These are phyloP conservation scores for Mycena polygramma DNA, from an alignment of 768 basidiomycete genomes.

Conservation along the genomic window DNA sequence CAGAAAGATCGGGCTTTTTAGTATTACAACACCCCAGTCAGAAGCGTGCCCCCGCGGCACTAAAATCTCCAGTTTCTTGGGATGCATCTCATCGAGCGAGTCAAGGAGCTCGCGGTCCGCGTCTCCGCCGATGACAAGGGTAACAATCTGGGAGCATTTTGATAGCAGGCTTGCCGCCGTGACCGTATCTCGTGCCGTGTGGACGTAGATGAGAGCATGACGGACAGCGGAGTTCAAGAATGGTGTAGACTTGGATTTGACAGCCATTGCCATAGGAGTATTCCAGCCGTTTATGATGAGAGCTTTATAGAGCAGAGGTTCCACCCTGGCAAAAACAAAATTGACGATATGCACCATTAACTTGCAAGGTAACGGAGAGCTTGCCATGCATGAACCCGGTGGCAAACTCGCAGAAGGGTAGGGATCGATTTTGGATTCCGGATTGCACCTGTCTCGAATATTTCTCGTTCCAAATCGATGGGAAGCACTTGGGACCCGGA, in stretches of 20 bases:
- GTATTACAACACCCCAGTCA: not conserved
- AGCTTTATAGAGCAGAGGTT: not conserved
- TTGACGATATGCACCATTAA: not conserved
- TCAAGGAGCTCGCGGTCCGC: too few relatives aligned
- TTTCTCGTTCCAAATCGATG: constrained; percentile 1
- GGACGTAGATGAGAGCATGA: not conserved
- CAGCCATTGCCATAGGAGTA: not conserved
- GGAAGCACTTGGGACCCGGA: not conserved
- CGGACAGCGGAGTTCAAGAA: constrained; percentile 2
- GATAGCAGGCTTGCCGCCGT: not conserved
- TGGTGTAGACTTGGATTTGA: not conserved
- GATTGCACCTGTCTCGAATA: not conserved
- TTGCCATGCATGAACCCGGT: constrained; percentile 13
- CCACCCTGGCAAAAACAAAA: not conserved
- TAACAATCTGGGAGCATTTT: not conserved
- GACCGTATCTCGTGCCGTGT: too few relatives aligned
- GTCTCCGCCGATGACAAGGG: not conserved
- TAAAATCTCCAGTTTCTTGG: not conserved
- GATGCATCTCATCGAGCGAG: not conserved
- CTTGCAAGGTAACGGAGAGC: not conserved
- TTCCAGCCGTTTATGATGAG: not conserved
- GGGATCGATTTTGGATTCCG: not conserved
- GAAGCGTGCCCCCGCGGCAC: not conserved
- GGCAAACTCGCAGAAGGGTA: constrained; percentile 1
- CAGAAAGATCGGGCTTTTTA: not conserved